Percentiles rank a stretch among this genome's conserved stretches.
phyloP scores from a whole-genome alignment of 352 stramenopile species.

The Chrysophaeum taylorii region DNA sequence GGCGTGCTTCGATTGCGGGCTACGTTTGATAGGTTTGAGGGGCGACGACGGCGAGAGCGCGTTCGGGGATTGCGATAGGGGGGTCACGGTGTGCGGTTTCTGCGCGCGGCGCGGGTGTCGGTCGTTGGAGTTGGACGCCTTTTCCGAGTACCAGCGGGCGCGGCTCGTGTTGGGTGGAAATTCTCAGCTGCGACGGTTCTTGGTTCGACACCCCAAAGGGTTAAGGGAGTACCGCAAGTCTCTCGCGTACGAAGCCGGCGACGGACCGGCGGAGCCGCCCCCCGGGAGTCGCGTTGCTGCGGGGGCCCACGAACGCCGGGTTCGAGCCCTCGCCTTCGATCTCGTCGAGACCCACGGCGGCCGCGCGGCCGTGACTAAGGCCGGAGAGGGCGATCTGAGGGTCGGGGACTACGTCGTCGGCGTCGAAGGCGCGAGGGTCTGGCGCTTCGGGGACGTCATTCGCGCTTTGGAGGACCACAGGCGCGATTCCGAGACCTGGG shows the following conservation, averaged over 20 bases:
- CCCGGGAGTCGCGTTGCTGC: not conserved
- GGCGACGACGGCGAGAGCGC: not conserved
- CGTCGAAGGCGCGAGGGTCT: not conserved
- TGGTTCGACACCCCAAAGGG: not conserved
- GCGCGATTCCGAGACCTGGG: no score
- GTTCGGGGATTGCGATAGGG: not conserved
- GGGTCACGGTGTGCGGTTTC: not conserved
- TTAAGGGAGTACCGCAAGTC: not conserved
- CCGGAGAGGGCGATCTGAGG: not conserved
- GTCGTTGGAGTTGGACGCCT: not conserved
- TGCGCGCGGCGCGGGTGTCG: not conserved
- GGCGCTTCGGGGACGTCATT: not conserved
- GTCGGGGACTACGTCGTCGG: conserved; percentile 7
- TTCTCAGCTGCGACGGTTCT: not conserved
- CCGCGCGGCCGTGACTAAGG: not conserved
- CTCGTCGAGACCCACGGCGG: not conserved
- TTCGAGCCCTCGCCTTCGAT: not conserved
- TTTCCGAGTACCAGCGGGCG: not conserved
- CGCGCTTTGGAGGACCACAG: no score
- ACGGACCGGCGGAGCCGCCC: not conserved
- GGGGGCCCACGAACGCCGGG: not conserved
- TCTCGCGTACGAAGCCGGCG: not conserved
- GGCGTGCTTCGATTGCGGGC: not conserved
- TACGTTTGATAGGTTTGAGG: not conserved
- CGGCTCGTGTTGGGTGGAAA: not conserved